Evolutionary conservation across 2,329 filamentous ascomycete genomes (phyloP).

Genomic region (Ceratocystis papillata): DNA sequence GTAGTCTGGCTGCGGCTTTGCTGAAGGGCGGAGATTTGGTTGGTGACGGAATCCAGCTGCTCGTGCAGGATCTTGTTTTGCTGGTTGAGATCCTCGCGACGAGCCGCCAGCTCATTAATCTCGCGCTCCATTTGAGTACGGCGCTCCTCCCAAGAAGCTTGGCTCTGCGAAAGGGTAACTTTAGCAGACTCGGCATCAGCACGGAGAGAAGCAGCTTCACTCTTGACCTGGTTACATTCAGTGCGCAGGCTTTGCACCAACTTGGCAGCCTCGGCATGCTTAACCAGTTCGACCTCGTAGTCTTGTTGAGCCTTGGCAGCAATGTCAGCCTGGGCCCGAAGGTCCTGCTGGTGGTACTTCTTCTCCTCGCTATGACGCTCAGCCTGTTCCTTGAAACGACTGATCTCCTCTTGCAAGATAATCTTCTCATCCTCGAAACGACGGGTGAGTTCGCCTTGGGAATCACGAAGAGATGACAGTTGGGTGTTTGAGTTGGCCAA

Average conservation of each 20-base stretch:
- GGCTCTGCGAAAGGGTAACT: slow-evolving; percentile 64
- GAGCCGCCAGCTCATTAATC: slow-evolving; percentile 62
- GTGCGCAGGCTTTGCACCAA: slow-evolving; percentile 64
- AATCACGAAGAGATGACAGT: slow-evolving; percentile 65
- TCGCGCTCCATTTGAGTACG: slow-evolving; percentile 74
- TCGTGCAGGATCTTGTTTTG: slow-evolving; percentile 87
- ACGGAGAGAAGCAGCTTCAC: slow-evolving; percentile 61
- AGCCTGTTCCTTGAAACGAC: slow-evolving; percentile 70
- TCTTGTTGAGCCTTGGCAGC: slow-evolving; percentile 86
- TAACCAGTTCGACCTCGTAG: slow-evolving; percentile 88
- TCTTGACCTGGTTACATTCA: slow-evolving; percentile 73
- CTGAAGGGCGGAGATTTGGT: slow-evolving; percentile 70
- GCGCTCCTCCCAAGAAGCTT: slow-evolving; percentile 79
- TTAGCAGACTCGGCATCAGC: slow-evolving; percentile 80
- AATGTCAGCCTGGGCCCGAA: slow-evolving; percentile 88
- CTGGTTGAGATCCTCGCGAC: slow-evolving; percentile 71
- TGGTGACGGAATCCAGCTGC: slow-evolving; percentile 72
- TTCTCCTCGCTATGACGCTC: slow-evolving; percentile 69
- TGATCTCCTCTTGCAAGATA: slow-evolving; percentile 65
- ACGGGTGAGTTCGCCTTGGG: slow-evolving; percentile 62
- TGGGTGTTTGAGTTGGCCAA: slow-evolving; percentile 72
- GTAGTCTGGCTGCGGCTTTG: slow-evolving; percentile 53
- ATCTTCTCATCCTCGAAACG: slow-evolving; percentile 73
- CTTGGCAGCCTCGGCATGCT: slow-evolving; percentile 91
- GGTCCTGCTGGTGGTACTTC: slow-evolving; percentile 77